Conservation (phyloP, 202 grass and related monocot genomes). For the Setaria viridis region DNA sequence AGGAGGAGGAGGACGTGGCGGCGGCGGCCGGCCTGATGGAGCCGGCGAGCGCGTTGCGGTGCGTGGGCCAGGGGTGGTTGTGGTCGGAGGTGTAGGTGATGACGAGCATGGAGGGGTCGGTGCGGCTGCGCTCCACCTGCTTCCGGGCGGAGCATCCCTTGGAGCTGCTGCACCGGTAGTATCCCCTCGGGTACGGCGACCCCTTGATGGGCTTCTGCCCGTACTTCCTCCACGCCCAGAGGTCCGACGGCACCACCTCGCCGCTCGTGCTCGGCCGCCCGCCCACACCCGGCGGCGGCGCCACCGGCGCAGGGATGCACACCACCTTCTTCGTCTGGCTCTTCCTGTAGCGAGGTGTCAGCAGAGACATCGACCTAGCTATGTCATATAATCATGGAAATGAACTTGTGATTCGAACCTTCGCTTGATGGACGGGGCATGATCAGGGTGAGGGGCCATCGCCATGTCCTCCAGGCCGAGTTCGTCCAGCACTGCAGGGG, state of each 20-base stretch:
- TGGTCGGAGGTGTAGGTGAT: slow-evolving; percentile 98
- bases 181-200: slow-evolving; percentile 91
- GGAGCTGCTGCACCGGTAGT: slow-evolving; percentile 97
- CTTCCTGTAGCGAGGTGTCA: slow-evolving; percentile 53
- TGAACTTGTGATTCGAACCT: slow-evolving; percentile 37
- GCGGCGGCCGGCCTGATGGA: slow-evolving; percentile 47
- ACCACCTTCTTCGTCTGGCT: slow-evolving; percentile 91
- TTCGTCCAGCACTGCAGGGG: slow-evolving; percentile 24
- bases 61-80: slow-evolving; percentile 96
- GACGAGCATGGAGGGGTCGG: slow-evolving; percentile 90
- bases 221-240: slow-evolving; percentile 99
- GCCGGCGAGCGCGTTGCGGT: slow-evolving; percentile 83
- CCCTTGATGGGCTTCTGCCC: slow-evolving; percentile 99
- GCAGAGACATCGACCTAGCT: not conserved
- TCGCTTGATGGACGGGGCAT: slow-evolving; percentile 36
- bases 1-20: not conserved
- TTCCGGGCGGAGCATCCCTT: slow-evolving; percentile 94
- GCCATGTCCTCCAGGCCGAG: slow-evolving; percentile 25
- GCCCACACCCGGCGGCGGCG: slow-evolving; percentile 50
- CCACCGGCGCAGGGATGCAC: slow-evolving; percentile 85
- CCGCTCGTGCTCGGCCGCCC: slow-evolving; percentile 64
- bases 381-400: not conserved
- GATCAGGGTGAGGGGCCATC: slow-evolving; percentile 20
- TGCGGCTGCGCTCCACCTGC: slow-evolving; percentile 97
- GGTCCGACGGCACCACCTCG: slow-evolving; percentile 95